phyloP scores from a whole-genome alignment of 2,329 filamentous ascomycete species.

The Pseudopithomyces chartarum region DNA sequence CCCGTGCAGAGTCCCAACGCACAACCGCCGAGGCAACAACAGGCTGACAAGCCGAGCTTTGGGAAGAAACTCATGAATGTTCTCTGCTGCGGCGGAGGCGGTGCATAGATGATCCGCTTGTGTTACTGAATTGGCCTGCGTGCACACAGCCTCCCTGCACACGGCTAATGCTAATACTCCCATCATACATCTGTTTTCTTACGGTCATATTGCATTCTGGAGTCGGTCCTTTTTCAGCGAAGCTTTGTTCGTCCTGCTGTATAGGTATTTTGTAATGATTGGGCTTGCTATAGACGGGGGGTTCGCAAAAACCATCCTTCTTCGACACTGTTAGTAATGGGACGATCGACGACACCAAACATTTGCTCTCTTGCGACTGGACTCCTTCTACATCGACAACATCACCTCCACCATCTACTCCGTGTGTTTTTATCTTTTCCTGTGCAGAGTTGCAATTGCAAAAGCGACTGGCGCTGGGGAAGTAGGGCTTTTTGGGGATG shows the following conservation, averaged over 20 bases:
- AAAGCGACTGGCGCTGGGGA: constrained; percentile 33
- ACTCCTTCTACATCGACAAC: constrained; percentile 9
- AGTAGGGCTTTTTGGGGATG: constrained; percentile 15
- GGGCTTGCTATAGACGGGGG: constrained; percentile 36
- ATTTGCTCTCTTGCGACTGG: neutral
- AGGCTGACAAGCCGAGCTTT: constrained; percentile 72
- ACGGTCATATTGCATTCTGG: constrained; percentile 43
- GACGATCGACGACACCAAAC: constrained; percentile 32
- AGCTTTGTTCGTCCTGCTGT: constrained; percentile 26
- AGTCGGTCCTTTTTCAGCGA: constrained; percentile 40
- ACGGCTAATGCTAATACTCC: constrained; percentile 5
- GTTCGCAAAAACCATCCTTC: constrained; percentile 38
- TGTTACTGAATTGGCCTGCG: constrained; percentile 8
- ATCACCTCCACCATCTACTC: constrained; percentile 23
- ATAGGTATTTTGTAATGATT: constrained; percentile 50
- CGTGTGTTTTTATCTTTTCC: constrained; percentile 24
- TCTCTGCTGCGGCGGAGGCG: constrained; percentile 73
- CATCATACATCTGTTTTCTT: constrained; percentile 22
- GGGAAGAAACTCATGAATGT: constrained; percentile 93
- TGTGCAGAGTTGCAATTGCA: constrained; percentile 26
- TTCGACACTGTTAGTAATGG: constrained; percentile 39
- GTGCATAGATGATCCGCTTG: constrained; percentile 16
- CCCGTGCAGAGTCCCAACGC: constrained; percentile 49
- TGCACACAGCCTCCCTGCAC: neutral
- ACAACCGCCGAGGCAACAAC: constrained; percentile 61